Evolutionary conservation across 139 green algal genomes (phyloP), one percentile per base, ranked within the genome.

Genomic region (Chlorokybus atmophyticus): DNA sequence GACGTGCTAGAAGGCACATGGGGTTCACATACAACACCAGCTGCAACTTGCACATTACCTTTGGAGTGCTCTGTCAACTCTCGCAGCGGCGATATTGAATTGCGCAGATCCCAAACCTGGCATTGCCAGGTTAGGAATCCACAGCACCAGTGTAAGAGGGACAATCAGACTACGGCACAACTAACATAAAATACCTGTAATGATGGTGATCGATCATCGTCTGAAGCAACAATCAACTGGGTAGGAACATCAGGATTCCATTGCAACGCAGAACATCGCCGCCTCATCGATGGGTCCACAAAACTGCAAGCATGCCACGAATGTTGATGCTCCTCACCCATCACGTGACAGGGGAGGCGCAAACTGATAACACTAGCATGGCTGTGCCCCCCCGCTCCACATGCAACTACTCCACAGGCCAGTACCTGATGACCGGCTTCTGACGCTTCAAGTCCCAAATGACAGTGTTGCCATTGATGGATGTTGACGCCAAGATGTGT

Each of bases 391-490:
- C n/a, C n/a, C n/a, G n/a, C n/a, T n/a, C n/a, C n/a, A n/a, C n/a
- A n/a, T n/a, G n/a, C n/a, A n/a, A n/a, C n/a, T n/a, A n/a, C n/a
- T n/a, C n/a, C n/a, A n/a, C n/a, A n/a, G n/a, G n/a, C n/a, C n/a
- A n/a, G n/a, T 94, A 86, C 27, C 69, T 87, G 58, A 95, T 93
- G 1, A 96, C 85, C 3, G 88, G 85, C 49, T 66, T 50, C 66
- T 94, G 81, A 58, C 86, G 85, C 57, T 93, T 94, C 2, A 97
- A 66, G 75, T 98, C 90, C 84, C 84, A 96, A 10, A 97, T 82
- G 17, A 93, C 82, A 6, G 62, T 52, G 6, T 66, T 74, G 4
- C 72, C 73, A 53, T 67, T 68, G 23, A 68, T 77, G 25, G 64
- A 81, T 50, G 73, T 82, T 25, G 83, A 87, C 3, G 85, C 90